A percentile compares a stretch with the other conserved stretches of the same genome.
Evolutionary conservation across 306 rosid genomes (phyloP).

Genomic region (Elaeagnus macrophylla): DNA sequence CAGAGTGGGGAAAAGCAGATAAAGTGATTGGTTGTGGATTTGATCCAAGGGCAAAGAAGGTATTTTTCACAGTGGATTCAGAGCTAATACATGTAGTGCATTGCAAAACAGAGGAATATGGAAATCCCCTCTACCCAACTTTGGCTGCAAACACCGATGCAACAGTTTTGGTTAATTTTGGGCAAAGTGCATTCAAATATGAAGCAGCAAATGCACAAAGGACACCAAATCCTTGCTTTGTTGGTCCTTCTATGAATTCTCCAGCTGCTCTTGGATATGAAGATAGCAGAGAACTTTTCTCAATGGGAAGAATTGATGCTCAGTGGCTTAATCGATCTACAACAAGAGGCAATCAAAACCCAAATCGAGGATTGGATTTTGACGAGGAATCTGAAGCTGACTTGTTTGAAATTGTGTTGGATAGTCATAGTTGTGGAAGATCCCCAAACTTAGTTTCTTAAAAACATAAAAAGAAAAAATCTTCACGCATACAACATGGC

Average conservation of each 20-base stretch:
- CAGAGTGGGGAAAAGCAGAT: constrained; percentile 56
- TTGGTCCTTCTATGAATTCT: constrained; percentile 36
- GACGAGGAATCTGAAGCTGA: constrained; percentile 41
- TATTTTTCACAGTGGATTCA: constrained; percentile 77
- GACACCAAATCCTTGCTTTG: constrained; percentile 85
- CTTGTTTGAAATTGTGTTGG: constrained; percentile 44
- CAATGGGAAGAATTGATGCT: constrained; percentile 83
- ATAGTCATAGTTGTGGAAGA: constrained; percentile 17
- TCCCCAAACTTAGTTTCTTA: constrained; percentile 12
- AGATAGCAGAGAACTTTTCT: constrained; percentile 86
- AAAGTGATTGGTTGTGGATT: constrained; percentile 83
- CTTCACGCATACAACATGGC: not conserved
- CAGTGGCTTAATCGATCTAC: constrained; percentile 42
- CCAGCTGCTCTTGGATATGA: constrained; percentile 47
- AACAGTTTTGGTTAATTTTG: constrained; percentile 59
- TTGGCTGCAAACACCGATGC: constrained; percentile 53
- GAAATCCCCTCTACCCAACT: constrained; percentile 58
- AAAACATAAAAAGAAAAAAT: not conserved
- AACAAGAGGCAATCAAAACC: constrained; percentile 30
- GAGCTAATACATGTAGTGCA: constrained; percentile 59
- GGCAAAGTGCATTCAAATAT: constrained; percentile 73
- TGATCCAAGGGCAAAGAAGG: constrained; percentile 74
- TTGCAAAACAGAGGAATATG: constrained; percentile 67
- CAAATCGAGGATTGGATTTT: constrained; percentile 12
- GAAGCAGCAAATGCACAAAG: constrained; percentile 71